Evolutionary conservation across 768 basidiomycete species (phyloP).

Genomic region (Paxillus rubicundulus): DNA sequence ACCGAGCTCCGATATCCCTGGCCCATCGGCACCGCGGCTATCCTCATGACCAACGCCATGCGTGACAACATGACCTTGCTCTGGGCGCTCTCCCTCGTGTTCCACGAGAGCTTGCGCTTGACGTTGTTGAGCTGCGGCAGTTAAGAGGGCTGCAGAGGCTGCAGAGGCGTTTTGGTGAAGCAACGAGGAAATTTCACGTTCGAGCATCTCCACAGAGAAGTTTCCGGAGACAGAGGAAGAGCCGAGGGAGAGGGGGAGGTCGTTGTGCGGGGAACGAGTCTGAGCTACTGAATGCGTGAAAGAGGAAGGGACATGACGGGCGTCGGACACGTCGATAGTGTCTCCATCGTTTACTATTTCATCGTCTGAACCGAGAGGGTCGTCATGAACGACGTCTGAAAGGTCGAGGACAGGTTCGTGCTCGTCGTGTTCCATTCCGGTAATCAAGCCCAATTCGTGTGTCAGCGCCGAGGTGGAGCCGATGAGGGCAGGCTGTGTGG

Average conservation of each 20-base stretch:
- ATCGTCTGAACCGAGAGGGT: conserved; percentile 61
- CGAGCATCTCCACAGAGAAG: conserved; percentile 70
- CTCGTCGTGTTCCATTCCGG: conserved; percentile 51
- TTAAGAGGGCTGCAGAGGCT: conserved; percentile 60
- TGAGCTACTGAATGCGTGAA: conserved; percentile 17
- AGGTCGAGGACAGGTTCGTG: conserved; percentile 64
- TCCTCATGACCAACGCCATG: conserved; percentile 12
- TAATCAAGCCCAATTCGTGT: conserved; percentile 11
- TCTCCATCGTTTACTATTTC: conserved; percentile 32
- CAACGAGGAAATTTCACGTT: conserved; percentile 72
- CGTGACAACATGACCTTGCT: conserved; percentile 18
- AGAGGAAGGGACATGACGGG: conserved; percentile 29
- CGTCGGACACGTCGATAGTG: conserved; percentile 31
- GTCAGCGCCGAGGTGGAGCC: neutral
- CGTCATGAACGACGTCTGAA: conserved; percentile 84
- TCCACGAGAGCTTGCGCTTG: conserved; percentile 44
- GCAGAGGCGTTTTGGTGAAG: conserved; percentile 74
- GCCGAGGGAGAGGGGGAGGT: conserved; percentile 36
- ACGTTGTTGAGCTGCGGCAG: conserved; percentile 66
- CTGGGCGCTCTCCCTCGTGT: conserved; percentile 33
- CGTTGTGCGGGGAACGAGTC: conserved; percentile 20
- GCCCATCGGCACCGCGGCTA: conserved; percentile 14
- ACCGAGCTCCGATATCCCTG: conserved; percentile 39
- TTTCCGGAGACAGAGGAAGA: conserved; percentile 43
- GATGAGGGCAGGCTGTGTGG: neutral